Percentiles rank a stretch among this genome's conserved stretches.
phyloP scores from a whole-genome alignment of 257 asterid genomes.

The Solanum infundibuliforme region DNA sequence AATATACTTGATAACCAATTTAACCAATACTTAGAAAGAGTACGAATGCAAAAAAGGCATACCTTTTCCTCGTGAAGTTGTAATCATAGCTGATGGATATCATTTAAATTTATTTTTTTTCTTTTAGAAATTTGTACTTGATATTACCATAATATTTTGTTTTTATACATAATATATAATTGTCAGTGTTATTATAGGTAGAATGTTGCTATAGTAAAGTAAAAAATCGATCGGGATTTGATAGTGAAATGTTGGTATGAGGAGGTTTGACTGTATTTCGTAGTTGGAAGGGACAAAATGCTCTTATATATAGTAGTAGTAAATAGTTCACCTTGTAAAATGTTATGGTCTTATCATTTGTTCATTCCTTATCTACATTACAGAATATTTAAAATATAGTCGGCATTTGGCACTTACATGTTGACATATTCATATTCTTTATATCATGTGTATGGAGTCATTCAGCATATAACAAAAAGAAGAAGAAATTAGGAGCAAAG shows the following conservation, averaged over 20 bases:
- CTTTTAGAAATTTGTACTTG: too few relatives aligned
- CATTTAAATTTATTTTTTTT: too few relatives aligned
- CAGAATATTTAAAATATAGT: constrained; percentile 26
- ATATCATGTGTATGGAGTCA: constrained; percentile 25
- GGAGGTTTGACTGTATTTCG: background rate
- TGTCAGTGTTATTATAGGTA: background rate
- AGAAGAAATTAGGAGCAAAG: constrained; percentile 5
- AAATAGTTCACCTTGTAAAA: background rate
- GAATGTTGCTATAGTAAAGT: background rate
- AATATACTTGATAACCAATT: background rate
- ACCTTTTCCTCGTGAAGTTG: background rate
- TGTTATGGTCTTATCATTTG: constrained; percentile 36
- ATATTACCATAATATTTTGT: background rate
- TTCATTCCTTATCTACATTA: constrained; percentile 19
- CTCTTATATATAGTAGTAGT: background rate
- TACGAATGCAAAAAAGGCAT: background rate
- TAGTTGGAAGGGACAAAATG: constrained; percentile 21
- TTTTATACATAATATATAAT: background rate
- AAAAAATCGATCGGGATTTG: background rate
- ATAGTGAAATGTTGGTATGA: background rate
- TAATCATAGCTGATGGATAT: too few relatives aligned
- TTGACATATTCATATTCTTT: constrained; percentile 19
- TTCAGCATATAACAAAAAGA: constrained; percentile 17
- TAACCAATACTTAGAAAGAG: too few relatives aligned
- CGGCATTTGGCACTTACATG: constrained; percentile 8